Conservation (phyloP, 1,284 basidiomycete genomes). For the Cryptococcus sp. region DNA sequence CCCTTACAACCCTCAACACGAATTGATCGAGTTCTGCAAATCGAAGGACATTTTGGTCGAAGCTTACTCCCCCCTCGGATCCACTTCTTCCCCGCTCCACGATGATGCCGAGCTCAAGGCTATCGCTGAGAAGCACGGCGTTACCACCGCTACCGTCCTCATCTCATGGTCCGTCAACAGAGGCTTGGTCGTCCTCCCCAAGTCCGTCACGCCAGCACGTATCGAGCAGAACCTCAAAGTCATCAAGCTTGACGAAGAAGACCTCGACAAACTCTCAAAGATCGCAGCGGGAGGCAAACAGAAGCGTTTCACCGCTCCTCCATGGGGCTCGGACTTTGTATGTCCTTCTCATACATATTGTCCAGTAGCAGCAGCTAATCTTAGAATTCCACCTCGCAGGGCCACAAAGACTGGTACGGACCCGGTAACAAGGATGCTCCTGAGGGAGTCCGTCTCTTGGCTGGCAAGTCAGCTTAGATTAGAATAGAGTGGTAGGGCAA, state of each 20-base stretch:
- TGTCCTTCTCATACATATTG: not conserved
- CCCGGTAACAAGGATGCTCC: constrained; percentile 46
- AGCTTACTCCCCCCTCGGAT: constrained; percentile 83
- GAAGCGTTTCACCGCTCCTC: constrained; percentile 39
- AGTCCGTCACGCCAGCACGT: constrained; percentile 68
- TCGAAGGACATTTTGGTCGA: constrained; percentile 70
- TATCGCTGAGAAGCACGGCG: constrained; percentile 64
- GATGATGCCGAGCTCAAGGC: constrained; percentile 65
- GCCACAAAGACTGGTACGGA: constrained; percentile 13
- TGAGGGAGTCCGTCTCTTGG: constrained; percentile 38
- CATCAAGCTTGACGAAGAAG: constrained; percentile 60
- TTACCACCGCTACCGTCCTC: constrained; percentile 60
- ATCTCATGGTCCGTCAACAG: constrained; percentile 51
- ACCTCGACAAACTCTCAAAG: constrained; percentile 64
- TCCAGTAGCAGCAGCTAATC: not conserved
- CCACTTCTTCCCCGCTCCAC: constrained; percentile 66
- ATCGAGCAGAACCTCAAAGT: constrained; percentile 65
- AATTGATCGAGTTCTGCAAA: constrained; percentile 67
- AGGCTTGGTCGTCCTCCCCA: constrained; percentile 66
- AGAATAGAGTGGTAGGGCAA: no score
- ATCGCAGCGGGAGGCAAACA: constrained; percentile 60
- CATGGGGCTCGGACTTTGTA: constrained; percentile 39
- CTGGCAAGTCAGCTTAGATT: constrained; percentile 23
- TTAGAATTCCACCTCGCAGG: not conserved
- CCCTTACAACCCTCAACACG: constrained; percentile 69